These are phyloP conservation scores for Tricharina praecox DNA, from an alignment of 495 filamentous ascomycete species.

Conservation along the genomic window DNA sequence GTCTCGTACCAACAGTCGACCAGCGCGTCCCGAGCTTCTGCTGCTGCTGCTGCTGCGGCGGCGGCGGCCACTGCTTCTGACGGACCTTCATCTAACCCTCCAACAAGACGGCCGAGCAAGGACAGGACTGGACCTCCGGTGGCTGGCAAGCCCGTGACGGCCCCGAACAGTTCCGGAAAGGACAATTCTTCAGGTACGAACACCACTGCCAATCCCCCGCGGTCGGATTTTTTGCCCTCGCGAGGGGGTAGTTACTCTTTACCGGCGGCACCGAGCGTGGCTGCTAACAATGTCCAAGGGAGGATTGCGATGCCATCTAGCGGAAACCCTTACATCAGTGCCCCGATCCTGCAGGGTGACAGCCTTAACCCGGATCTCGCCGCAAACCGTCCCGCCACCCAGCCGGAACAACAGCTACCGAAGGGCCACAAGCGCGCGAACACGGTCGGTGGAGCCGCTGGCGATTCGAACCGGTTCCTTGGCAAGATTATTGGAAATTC, in stretches of 20 bases:
- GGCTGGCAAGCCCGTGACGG: conserved; percentile 20
- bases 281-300: conserved; percentile 78
- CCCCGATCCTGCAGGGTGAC: conserved; percentile 45
- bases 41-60: conserved; percentile 7
- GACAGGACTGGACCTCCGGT: conserved; percentile 30
- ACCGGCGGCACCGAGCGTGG: conserved; percentile 72
- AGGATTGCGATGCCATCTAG: conserved; percentile 51
- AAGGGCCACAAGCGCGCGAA: conserved; percentile 84
- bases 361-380: conserved; percentile 27
- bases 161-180: too few species aligned
- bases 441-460: conserved; percentile 66
- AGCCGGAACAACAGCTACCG: conserved; percentile 30
- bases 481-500: conserved; percentile 58
- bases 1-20: conserved; percentile 33
- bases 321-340: conserved; percentile 53
- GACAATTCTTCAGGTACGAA: too few species aligned
- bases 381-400: conserved; percentile 32
- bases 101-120: conserved; percentile 20
- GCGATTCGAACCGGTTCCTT: conserved; percentile 55
- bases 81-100: conserved; percentile 10
- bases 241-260: conserved; percentile 79
- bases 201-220: conserved; percentile 71
- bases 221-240: conserved; percentile 48
- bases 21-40: conserved; percentile 11
- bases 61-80: conserved; percentile 11